Percentiles rank a stretch among this genome's conserved stretches.
Conservation (phyloP, 441 rosid species). For the Populus hybrid region DNA sequence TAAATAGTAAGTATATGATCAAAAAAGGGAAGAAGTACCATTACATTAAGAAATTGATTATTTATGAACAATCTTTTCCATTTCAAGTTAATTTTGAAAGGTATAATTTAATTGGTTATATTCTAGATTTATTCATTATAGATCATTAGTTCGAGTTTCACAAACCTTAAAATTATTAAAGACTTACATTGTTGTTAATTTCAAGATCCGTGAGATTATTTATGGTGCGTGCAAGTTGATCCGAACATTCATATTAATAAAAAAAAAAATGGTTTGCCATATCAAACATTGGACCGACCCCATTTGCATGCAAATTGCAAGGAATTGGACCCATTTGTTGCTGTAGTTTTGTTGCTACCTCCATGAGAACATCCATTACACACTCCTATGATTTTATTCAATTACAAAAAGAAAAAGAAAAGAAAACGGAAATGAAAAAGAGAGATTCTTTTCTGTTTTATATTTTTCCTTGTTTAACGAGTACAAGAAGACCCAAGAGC, state of each 20-base stretch:
- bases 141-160: too few relatives aligned
- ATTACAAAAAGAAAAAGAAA: not conserved
- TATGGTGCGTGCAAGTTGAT: rapidly evolving
- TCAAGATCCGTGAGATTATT: too few relatives aligned
- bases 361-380: not conserved
- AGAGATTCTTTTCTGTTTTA: too few relatives aligned
- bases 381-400: not conserved
- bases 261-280: not conserved
- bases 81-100: too few relatives aligned
- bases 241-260: too few relatives aligned
- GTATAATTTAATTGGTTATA: too few relatives aligned
- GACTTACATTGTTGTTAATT: too few relatives aligned
- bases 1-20: not conserved
- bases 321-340: not conserved
- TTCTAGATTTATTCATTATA: too few relatives aligned
- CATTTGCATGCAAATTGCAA: slow-evolving; percentile 1
- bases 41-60: not conserved
- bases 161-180: too few relatives aligned
- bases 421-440: not conserved
- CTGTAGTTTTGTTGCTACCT: too few relatives aligned
- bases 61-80: not conserved
- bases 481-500: not conserved
- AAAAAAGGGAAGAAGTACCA: not conserved
- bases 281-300: not conserved
- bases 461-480: not conserved